phyloP scores from a whole-genome alignment of 2,329 filamentous ascomycete species.

The Diplodia mutila region DNA sequence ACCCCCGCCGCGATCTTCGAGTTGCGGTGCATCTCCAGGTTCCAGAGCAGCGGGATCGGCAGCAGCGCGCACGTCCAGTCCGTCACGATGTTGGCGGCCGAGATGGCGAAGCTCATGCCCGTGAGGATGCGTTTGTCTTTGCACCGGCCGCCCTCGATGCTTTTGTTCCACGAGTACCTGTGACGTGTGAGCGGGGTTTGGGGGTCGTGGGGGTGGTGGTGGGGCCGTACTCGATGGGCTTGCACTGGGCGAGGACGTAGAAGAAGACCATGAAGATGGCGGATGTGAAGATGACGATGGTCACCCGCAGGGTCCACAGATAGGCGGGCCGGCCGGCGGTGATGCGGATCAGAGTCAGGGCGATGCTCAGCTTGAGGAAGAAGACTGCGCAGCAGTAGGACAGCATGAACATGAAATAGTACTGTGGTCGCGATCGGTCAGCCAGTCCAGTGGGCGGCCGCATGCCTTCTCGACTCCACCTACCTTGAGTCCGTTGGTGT shows the following conservation, averaged over 20 bases:
- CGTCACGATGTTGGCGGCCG: conserved; percentile 41
- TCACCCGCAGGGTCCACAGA: conserved; percentile 34
- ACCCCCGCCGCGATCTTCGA: conserved; percentile 31
- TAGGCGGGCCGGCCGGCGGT: conserved; percentile 36
- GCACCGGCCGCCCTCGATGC: neutral
- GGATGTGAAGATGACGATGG: conserved; percentile 35
- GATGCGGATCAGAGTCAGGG: conserved; percentile 41
- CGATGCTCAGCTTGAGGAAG: conserved; percentile 41
- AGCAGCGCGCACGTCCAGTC: conserved; percentile 44
- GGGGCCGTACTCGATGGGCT: conserved; percentile 32
- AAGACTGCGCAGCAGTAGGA: conserved; percentile 42
- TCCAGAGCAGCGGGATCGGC: conserved; percentile 32
- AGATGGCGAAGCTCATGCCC: neutral
- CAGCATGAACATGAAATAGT: conserved; percentile 43
- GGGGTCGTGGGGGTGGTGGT: neutral
- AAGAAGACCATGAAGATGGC: conserved; percentile 37
- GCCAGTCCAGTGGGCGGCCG: neutral
- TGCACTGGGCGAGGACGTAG: conserved; percentile 43
- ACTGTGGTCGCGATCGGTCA: conserved; percentile 31
- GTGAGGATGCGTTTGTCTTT: neutral
- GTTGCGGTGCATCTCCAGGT: conserved; percentile 32
- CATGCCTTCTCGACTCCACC: neutral
- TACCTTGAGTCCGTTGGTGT: neutral
- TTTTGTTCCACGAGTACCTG: conserved; percentile 15
- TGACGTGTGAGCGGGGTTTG: neutral